These are phyloP conservation scores for Leishmania mexicana DNA, from an alignment of 208 protist genomes.

Conservation along the genomic window DNA sequence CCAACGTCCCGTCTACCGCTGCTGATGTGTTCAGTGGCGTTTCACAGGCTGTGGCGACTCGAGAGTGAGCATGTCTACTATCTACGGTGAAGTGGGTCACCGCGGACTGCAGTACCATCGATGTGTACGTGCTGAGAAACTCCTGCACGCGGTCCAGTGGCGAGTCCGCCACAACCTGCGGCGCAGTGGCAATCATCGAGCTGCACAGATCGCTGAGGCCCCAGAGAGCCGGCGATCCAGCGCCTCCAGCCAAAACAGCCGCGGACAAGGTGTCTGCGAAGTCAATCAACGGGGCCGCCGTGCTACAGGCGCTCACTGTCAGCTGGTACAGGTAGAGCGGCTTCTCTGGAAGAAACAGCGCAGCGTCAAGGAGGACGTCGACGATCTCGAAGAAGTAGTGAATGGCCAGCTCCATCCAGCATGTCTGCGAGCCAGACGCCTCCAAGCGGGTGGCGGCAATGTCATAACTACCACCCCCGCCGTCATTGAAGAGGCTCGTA, in stretches of 20 bases:
- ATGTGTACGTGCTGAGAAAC: constrained; percentile 47
- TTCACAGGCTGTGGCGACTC: constrained; percentile 6
- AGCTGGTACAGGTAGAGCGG: constrained; percentile 47
- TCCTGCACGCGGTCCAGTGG: constrained; percentile 40
- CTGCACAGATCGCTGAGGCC: constrained; percentile 2
- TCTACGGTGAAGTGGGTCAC: constrained; percentile 33
- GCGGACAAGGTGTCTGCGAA: constrained; percentile 15
- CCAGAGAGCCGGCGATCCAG: constrained; percentile 10
- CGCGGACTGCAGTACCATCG: constrained; percentile 33
- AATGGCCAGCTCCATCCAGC: constrained; percentile 57
- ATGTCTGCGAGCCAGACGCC: constrained; percentile 18
- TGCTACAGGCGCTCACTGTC: constrained; percentile 21
- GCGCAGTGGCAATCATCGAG: neutral
- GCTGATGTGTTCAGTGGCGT: neutral
- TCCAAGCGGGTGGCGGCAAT: constrained; percentile 16
- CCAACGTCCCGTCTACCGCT: neutral
- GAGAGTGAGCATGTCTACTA: constrained; percentile 8
- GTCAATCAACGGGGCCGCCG: constrained; percentile 5
- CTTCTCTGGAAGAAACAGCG: constrained; percentile 39
- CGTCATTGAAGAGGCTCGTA: constrained; percentile 9
- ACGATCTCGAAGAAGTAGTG: constrained; percentile 68
- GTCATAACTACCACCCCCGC: constrained; percentile 9
- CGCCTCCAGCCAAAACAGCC: constrained; percentile 9
- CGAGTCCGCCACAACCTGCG: neutral
- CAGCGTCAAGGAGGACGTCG: constrained; percentile 49